These are phyloP conservation scores for Mortierella sp. DNA, from an alignment of 371 early-diverging fungal genomes.

Conservation along the genomic window DNA sequence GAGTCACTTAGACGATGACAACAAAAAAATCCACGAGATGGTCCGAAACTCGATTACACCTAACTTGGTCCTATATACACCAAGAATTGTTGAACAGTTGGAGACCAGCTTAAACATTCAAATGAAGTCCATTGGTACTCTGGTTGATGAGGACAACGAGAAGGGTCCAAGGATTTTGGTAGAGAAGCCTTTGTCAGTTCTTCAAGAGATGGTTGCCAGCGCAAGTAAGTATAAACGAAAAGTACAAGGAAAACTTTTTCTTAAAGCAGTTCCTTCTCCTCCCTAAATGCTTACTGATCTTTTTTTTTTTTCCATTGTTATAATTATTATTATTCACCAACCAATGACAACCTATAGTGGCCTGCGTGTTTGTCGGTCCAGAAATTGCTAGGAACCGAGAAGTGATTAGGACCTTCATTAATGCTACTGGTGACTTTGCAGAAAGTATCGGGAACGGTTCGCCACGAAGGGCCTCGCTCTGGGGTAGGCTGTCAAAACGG, in stretches of 20 bases:
- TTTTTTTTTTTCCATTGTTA: neutral
- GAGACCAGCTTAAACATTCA: neutral
- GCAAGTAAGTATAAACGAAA: conserved; percentile 53
- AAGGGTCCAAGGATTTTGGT: neutral
- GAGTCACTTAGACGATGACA: conserved; percentile 25
- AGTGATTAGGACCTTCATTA: neutral
- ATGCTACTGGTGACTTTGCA: neutral
- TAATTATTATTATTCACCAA: neutral
- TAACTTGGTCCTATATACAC: conserved; percentile 29
- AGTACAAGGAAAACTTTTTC: no score
- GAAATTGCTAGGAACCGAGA: neutral
- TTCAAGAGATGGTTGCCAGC: conserved; percentile 41
- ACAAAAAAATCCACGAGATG: conserved; percentile 14
- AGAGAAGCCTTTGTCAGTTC: neutral
- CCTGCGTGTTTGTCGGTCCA: neutral
- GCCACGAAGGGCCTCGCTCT: neutral
- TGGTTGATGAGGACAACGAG: no score
- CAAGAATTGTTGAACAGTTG: conserved; percentile 31
- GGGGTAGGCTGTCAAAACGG: conserved; percentile 19
- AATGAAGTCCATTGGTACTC: conserved; percentile 8
- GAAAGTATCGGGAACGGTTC: neutral
- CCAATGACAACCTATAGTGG: neutral
- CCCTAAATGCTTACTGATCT: neutral
- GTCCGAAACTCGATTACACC: conserved; percentile 28
- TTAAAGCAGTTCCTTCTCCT: neutral